Percentiles rank a stretch among this genome's conserved stretches.
phyloP scores from a whole-genome alignment of 352 stramenopile genomes.

The Pythium folliculosum region DNA sequence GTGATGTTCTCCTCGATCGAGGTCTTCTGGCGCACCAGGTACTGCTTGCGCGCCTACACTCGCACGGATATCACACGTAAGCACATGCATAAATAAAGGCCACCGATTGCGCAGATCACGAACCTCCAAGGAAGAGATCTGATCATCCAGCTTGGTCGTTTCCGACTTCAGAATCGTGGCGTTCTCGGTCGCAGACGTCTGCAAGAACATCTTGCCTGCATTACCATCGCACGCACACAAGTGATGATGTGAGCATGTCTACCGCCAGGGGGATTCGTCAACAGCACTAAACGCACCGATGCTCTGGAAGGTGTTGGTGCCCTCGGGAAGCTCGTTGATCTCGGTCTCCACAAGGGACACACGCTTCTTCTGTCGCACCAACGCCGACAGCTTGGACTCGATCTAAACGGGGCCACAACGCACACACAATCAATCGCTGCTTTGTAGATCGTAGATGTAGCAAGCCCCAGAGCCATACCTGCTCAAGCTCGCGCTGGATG shows the following conservation, averaged over 20 bases:
- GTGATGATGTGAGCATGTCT: neutral
- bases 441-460: neutral
- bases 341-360: constrained; percentile 73
- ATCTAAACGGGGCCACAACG: no score
- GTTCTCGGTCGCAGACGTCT: constrained; percentile 60
- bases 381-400: constrained; percentile 63
- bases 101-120: neutral
- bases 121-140: constrained; percentile 74
- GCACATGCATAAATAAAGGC: no score
- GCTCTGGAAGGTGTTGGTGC: constrained; percentile 69
- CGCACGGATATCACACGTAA: neutral
- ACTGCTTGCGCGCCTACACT: constrained; percentile 70
- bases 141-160: constrained; percentile 58
- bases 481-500: constrained; percentile 77
- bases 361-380: constrained; percentile 73
- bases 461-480: constrained; percentile 21
- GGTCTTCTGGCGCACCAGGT: constrained; percentile 76
- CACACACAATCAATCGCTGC: neutral
- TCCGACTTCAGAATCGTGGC: constrained; percentile 55
- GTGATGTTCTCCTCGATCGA: constrained; percentile 85
- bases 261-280: neutral
- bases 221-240: neutral
- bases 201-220: constrained; percentile 79
- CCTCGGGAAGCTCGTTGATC: constrained; percentile 58
- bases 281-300: constrained; percentile 34